phyloP scores from a whole-genome alignment of 202 grass and related monocot genomes.

The Digitaria exilis region DNA sequence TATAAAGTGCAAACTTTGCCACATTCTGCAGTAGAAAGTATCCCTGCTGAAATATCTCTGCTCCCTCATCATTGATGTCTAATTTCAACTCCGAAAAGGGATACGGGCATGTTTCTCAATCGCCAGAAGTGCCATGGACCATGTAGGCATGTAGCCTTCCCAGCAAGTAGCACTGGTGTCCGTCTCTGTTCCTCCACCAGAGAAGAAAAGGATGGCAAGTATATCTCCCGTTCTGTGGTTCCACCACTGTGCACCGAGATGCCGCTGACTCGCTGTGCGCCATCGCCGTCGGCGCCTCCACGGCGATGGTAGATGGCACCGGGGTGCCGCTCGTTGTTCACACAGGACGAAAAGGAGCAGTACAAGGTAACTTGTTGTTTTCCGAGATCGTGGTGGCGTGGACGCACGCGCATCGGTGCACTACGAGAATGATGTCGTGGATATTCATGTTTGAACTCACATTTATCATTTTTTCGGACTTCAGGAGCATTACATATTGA shows the following conservation, averaged over 20 bases:
- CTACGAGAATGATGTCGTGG: background rate
- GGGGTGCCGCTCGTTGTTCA: background rate
- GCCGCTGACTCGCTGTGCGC: background rate
- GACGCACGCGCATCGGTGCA: background rate
- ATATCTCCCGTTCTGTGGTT: background rate
- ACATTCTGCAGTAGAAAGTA: background rate
- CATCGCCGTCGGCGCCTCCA: background rate
- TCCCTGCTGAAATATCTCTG: conserved; percentile 12
- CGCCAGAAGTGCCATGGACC: conserved; percentile 34
- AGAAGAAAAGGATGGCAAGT: background rate
- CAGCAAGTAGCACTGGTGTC: conserved; percentile 33
- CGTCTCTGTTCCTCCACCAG: conserved; percentile 8
- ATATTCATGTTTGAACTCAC: background rate
- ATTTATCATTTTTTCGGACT: background rate
- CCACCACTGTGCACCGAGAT: background rate
- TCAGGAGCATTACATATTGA: background rate
- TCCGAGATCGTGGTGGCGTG: background rate
- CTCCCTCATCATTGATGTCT: conserved; percentile 1
- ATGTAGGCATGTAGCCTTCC: conserved; percentile 1
- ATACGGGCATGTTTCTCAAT: background rate
- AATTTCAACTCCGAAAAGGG: background rate
- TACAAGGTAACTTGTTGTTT: background rate
- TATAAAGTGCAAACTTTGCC: background rate
- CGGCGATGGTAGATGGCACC: background rate
- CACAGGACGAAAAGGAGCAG: background rate